Evolutionary conservation across 2,329 filamentous ascomycete species (phyloP).

Genomic region (Beauveria medogensis): DNA sequence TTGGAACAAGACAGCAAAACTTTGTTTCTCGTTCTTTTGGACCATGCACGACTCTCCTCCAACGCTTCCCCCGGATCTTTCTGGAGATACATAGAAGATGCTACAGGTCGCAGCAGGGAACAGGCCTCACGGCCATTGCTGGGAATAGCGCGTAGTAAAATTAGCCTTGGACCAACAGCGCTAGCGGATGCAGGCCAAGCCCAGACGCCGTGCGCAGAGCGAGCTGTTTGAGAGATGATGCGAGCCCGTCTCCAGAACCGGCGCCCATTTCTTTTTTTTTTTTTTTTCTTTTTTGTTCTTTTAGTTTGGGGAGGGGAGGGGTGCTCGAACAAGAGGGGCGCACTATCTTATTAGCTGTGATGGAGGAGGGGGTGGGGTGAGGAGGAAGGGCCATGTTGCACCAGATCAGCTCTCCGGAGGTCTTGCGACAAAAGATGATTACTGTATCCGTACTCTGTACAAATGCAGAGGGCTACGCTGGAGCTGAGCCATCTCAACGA

Average conservation of each 20-base stretch:
- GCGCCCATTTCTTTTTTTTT: not conserved
- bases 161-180: not conserved
- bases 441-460: too few species aligned
- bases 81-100: not conserved
- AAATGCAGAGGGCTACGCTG: not conserved
- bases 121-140: not conserved
- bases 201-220: not conserved
- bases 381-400: too few species aligned
- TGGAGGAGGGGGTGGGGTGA: too few species aligned
- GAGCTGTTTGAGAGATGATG: not conserved
- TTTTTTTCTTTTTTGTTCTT: not conserved
- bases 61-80: not conserved
- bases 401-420: not conserved
- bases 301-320: not conserved
- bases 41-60: not conserved
- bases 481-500: not conserved
- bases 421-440: not conserved
- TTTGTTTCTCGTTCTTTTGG: not conserved
- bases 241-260: not conserved
- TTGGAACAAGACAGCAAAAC: not conserved
- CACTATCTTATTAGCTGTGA: not conserved
- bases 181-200: not conserved
- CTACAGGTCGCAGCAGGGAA: not conserved
- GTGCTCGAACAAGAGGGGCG: not conserved
- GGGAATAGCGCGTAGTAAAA: constrained; percentile 3